phyloP scores from a whole-genome alignment of 768 basidiomycete species.

The Leccinum uliginosum region DNA sequence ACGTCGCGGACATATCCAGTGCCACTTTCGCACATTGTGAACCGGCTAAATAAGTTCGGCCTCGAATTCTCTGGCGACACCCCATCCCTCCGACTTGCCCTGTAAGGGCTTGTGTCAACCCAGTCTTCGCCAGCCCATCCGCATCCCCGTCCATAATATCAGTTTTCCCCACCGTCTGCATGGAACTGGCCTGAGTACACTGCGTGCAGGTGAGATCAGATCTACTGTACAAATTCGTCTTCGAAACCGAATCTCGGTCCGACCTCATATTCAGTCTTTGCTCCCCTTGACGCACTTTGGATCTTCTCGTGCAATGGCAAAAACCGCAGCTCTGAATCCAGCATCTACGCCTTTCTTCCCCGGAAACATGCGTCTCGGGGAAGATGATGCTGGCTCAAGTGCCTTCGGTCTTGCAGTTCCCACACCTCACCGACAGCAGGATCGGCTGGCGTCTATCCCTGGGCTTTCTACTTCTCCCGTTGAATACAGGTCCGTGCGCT shows the following conservation, averaged over 20 bases:
- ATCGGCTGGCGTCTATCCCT: conserved; percentile 47
- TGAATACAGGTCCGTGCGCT: conserved; percentile 63
- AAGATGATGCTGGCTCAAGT: conserved; percentile 45
- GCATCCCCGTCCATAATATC: neutral
- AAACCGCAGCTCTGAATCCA: conserved; percentile 75
- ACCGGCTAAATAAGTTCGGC: conserved; percentile 16
- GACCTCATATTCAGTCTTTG: conserved; percentile 14
- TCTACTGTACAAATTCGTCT: neutral
- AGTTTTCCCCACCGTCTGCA: conserved; percentile 15
- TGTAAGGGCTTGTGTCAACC: neutral
- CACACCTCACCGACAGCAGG: conserved; percentile 37
- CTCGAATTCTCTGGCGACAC: conserved; percentile 15
- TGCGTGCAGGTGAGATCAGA: conserved; percentile 22
- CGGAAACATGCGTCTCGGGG: conserved; percentile 49
- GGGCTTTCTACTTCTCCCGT: conserved; percentile 56
- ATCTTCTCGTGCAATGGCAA: conserved; percentile 51
- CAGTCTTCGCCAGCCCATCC: neutral
- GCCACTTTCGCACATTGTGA: conserved; percentile 26
- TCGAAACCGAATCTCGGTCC: conserved; percentile 4
- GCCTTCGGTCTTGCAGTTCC: conserved; percentile 45
- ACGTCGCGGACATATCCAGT: neutral
- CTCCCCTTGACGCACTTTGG: conserved; percentile 19
- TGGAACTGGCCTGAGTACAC: conserved; percentile 25
- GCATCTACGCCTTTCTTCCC: conserved; percentile 85
- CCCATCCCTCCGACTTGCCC: conserved; percentile 5